These are phyloP conservation scores for Penium margaritaceum DNA, from an alignment of 139 green algal species.

Conservation along the genomic window DNA sequence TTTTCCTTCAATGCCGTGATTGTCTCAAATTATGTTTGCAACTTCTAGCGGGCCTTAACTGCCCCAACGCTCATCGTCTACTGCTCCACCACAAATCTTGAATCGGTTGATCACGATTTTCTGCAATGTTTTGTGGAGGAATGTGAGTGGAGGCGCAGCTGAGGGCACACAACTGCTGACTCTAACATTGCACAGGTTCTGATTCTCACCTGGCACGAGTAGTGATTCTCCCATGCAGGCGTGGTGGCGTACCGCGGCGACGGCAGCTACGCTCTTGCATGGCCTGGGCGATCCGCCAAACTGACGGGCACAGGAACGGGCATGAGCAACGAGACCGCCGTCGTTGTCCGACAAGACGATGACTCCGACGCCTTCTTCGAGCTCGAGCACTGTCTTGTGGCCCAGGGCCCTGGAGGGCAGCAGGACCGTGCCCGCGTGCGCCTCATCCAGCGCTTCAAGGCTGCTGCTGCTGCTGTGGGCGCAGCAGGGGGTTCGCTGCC, in stretches of 20 bases:
- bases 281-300: not conserved
- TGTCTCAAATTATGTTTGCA: too few relatives aligned
- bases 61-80: too few relatives aligned
- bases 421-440: slow-evolving; percentile 3
- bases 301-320: not conserved
- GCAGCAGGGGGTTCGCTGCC: not conserved
- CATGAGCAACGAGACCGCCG: not conserved
- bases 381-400: not conserved
- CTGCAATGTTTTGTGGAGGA: too few relatives aligned
- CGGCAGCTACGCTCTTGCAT: slow-evolving; percentile 1
- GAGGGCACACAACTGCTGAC: too few relatives aligned
- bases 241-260: not conserved
- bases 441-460: not conserved
- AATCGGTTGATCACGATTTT: too few relatives aligned
- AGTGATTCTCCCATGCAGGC: too few relatives aligned
- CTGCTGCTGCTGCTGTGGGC: not conserved
- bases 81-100: too few relatives aligned
- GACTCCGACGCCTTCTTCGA: not conserved
- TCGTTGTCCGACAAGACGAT: not conserved
- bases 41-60: too few relatives aligned
- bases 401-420: not conserved
- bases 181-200: too few relatives aligned
- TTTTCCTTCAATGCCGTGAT: too few relatives aligned
- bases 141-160: too few relatives aligned
- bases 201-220: too few relatives aligned